A percentile compares a stretch with the other conserved stretches of the same genome.
Evolutionary conservation across 192 early-diverging fungal genomes (phyloP).

Genomic region (Chytriomyces hyalinus): DNA sequence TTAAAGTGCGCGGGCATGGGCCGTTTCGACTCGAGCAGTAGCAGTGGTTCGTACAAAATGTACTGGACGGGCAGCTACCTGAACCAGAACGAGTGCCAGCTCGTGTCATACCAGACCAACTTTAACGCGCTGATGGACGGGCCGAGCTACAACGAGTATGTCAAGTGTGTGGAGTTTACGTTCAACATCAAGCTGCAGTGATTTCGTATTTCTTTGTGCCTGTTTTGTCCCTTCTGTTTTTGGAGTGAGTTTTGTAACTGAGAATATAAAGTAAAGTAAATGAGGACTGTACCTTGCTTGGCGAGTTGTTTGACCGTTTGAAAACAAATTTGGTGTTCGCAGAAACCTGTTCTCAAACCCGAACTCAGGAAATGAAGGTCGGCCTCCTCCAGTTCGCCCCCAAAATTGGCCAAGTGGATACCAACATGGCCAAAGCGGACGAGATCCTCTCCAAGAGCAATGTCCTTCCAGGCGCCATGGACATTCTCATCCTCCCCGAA

Average conservation of each 20-base stretch:
- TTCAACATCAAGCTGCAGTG: constrained; percentile 1
- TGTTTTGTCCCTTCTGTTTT: background rate
- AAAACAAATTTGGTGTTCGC: too few relatives aligned
- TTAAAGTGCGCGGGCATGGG: constrained; percentile 18
- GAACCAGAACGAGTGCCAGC: constrained; percentile 2
- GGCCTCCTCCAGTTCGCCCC: constrained; percentile 57
- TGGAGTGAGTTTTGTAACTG: too few relatives aligned
- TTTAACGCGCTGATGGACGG: constrained; percentile 31
- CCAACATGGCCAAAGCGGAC: constrained; percentile 46
- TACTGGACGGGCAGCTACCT: constrained; percentile 16
- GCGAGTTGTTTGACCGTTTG: too few relatives aligned
- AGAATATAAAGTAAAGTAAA: too few relatives aligned
- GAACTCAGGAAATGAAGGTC: background rate
- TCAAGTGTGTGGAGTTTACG: constrained; percentile 23
- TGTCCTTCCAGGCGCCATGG: constrained; percentile 43
- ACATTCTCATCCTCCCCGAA: constrained; percentile 77
- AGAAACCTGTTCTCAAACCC: too few relatives aligned
- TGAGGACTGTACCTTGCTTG: too few relatives aligned
- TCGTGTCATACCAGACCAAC: constrained; percentile 24
- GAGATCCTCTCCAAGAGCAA: constrained; percentile 34
- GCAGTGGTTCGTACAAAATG: background rate
- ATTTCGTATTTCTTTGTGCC: background rate
- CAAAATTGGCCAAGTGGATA: constrained; percentile 33
- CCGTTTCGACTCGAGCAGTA: background rate
- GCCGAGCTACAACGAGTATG: constrained; percentile 15